phyloP scores from a whole-genome alignment of 306 rosid species.

The Psophocarpus tetragonolobus region DNA sequence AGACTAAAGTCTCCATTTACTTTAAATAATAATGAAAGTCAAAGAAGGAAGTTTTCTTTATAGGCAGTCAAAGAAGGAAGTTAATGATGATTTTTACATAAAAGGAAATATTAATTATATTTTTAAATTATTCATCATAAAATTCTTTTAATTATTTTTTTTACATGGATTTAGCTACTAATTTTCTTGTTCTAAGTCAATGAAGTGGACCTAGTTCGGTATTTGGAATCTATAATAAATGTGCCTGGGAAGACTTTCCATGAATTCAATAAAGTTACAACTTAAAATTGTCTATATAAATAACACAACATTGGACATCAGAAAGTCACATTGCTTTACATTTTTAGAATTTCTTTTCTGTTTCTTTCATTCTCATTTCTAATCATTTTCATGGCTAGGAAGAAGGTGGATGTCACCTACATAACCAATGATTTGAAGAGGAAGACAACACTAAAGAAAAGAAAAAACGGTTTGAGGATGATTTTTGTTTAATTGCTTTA shows the following conservation, averaged over 20 bases:
- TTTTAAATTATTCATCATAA: too few species aligned
- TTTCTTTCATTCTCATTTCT: background rate
- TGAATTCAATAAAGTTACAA: background rate
- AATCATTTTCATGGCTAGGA: conserved; percentile 29
- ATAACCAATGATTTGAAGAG: conserved; percentile 34
- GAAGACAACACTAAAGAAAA: conserved; percentile 26
- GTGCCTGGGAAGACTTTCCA: background rate
- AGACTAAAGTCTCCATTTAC: too few species aligned
- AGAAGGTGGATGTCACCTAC: conserved; percentile 24
- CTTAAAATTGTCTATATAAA: background rate
- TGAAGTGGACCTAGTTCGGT: background rate
- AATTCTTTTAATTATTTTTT: too few species aligned
- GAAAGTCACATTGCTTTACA: background rate
- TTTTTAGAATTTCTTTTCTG: background rate
- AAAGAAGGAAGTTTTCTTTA: too few species aligned
- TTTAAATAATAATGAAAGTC: too few species aligned
- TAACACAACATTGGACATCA: background rate
- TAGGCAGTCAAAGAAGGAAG: too few species aligned
- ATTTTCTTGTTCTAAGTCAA: background rate
- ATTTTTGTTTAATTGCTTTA: background rate
- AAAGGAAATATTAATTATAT: too few species aligned
- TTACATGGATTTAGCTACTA: background rate
- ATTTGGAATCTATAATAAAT: background rate
- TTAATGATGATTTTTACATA: too few species aligned
- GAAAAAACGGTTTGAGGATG: conserved; percentile 1